Conservation (phyloP, 2,329 filamentous ascomycete species). For the Lachnellula hyalina region DNA sequence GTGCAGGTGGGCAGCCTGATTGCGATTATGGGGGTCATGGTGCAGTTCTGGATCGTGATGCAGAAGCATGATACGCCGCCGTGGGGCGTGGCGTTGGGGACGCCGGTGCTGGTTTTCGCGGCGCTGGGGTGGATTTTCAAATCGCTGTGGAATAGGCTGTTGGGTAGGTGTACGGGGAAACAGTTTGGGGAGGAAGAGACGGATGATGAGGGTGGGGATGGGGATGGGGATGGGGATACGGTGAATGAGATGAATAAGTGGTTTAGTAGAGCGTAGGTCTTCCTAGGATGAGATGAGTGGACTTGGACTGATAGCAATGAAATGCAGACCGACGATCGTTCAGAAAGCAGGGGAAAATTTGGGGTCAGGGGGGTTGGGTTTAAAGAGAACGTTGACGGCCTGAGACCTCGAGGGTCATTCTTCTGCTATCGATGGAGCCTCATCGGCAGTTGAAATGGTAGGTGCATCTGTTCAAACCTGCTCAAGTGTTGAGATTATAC, state of each 20-base stretch:
- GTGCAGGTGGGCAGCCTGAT: slow-evolving; percentile 53
- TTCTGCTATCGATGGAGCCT: too few species aligned
- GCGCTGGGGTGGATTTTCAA: slow-evolving; percentile 41
- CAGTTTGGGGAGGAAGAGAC: slow-evolving; percentile 1
- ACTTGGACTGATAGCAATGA: not conserved
- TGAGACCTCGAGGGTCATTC: not conserved
- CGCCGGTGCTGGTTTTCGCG: slow-evolving; percentile 53
- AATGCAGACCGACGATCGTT: slow-evolving; percentile 5
- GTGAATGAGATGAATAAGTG: not conserved
- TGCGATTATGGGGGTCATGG: slow-evolving; percentile 51
- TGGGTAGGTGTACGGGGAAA: slow-evolving; percentile 4
- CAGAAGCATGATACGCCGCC: slow-evolving; percentile 48
- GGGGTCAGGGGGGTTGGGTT: not conserved
- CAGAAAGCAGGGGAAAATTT: not conserved
- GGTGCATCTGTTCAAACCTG: not conserved
- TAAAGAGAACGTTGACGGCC: not conserved
- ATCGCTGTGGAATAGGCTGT: slow-evolving; percentile 12
- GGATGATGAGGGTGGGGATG: too few species aligned
- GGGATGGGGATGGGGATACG: not conserved
- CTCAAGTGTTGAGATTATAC: slow-evolving; percentile 7
- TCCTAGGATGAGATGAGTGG: not conserved
- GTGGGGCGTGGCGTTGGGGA: slow-evolving; percentile 56
- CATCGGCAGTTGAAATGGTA: not conserved
- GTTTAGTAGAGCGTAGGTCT: slow-evolving; percentile 13
- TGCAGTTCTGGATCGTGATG: slow-evolving; percentile 47